Conservation (phyloP, 148 eudicot genomes). For the Diospyros kaki region DNA sequence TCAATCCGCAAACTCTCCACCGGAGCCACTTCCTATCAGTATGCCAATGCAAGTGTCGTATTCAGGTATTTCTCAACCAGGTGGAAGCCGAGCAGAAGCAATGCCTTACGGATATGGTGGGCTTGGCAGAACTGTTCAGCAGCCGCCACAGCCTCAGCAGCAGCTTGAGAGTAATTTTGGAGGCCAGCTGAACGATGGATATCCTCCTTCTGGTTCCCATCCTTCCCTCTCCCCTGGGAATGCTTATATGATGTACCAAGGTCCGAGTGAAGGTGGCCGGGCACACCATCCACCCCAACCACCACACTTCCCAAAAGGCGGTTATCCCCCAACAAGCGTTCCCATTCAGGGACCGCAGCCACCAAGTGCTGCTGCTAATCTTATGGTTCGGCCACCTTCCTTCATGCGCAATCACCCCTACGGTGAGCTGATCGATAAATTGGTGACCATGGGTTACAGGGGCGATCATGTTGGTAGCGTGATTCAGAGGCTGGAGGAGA, state of each 20-base stretch:
- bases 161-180: conserved; percentile 58
- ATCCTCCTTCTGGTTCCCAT: conserved; percentile 53
- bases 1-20: conserved; percentile 61
- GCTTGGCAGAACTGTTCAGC: conserved; percentile 53
- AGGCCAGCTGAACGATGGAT: conserved; percentile 62
- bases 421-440: conserved; percentile 80
- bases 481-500: conserved; percentile 95
- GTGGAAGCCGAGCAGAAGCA: conserved; percentile 43
- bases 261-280: conserved; percentile 39
- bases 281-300: conserved; percentile 48
- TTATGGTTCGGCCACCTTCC: conserved; percentile 55
- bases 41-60: conserved; percentile 72
- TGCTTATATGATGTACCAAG: conserved; percentile 62
- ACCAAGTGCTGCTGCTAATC: conserved; percentile 33
- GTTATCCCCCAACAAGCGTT: conserved; percentile 51
- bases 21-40: conserved; percentile 53
- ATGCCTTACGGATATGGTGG: conserved; percentile 69
- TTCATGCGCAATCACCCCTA: conserved; percentile 72
- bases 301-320: conserved; percentile 53
- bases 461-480: conserved; percentile 73
- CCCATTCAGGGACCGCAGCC: conserved; percentile 45
- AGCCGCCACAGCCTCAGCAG: conserved; percentile 66
- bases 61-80: conserved; percentile 58
- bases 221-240: conserved; percentile 54
- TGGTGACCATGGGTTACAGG: conserved; percentile 93